These are phyloP conservation scores for Sanguinoderma infundibulare DNA, from an alignment of 1,284 basidiomycete genomes.

Conservation along the genomic window DNA sequence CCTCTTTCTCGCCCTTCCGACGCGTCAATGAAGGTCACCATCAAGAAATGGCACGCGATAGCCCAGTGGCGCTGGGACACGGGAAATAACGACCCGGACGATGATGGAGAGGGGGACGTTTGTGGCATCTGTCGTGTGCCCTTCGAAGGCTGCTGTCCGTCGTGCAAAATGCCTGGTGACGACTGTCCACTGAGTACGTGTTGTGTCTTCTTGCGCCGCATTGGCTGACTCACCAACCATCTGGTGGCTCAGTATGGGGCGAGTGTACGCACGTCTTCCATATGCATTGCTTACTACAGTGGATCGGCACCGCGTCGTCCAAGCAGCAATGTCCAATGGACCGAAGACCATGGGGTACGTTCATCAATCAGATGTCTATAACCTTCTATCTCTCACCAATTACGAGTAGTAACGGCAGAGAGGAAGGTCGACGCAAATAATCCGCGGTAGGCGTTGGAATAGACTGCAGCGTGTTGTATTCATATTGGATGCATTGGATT, in stretches of 20 bases:
- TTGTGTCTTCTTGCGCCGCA: neutral
- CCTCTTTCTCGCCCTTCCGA: neutral
- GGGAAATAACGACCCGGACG: constrained; percentile 43
- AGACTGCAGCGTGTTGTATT: constrained; percentile 20
- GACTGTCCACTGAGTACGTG: constrained; percentile 91
- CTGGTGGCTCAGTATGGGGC: constrained; percentile 79
- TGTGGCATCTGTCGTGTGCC: constrained; percentile 94
- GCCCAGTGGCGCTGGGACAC: constrained; percentile 90
- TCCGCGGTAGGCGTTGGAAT: constrained; percentile 3
- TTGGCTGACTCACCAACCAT: neutral
- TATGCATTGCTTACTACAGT: constrained; percentile 95
- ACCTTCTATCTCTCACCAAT: neutral
- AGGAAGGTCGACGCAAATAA: constrained; percentile 34
- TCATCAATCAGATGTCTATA: neutral
- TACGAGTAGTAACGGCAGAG: constrained; percentile 40
- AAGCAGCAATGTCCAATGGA: constrained; percentile 97
- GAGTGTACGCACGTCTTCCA: constrained; percentile 95
- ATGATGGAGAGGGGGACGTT: constrained; percentile 67
- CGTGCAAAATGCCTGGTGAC: constrained; percentile 95
- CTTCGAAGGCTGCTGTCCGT: constrained; percentile 91
- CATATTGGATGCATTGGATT: constrained; percentile 12
- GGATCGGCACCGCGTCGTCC: constrained; percentile 86
- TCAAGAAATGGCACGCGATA: constrained; percentile 85
- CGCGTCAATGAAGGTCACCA: constrained; percentile 70
- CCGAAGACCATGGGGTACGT: constrained; percentile 87